Base-by-base conservation (phyloP, 352 stramenopile species). In the Phytophthora cactorum region DNA sequence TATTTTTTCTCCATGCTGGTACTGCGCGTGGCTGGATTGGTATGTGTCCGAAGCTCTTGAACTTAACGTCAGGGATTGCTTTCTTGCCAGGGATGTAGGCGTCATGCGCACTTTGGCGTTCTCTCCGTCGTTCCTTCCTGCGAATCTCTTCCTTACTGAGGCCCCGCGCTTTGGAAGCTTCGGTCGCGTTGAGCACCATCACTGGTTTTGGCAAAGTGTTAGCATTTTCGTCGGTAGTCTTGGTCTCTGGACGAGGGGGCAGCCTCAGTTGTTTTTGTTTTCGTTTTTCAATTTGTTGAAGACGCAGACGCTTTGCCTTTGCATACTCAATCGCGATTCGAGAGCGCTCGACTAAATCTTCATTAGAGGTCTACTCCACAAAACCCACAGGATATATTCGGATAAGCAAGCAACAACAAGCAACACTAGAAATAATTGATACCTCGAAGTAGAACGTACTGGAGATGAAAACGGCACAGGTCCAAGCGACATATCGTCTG, bases 21-120 rank as follows among this genome's bases (percentile, higher is more conserved):
- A 88, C 70, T 4, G 82, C 75, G 1, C 83, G 75, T 25, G 85
- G 82, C 17, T 89, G 80, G 61, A 91, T 91, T 17, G 82, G 66
- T 6, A 88, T 67, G 45, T 93, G 83, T 0, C 82, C 81, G 52
- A 91, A 92, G 58, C 82, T 91, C 47, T 89, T 90, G 36, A 86
- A 60, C 61, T 86, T 90, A 9, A 82, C 81, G 39, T 90, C 79
- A 17, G 70, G 64, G 44, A 82, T 76, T 45, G 77, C 70, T n/a
- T 63, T 58, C 2, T 79, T 66, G 9, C 81, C 78, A 32, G 82
- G 74, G 25, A 91, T 83, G 44, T 81, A 84, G 8, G 69, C 43
- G 11, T 88, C 78, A n/a, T 93, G 82, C 2, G 82, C 82, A n/a
- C 52, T 74, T 61, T 88, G 78, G 0, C 52, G 75, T 38, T 75